Base-by-base conservation (phyloP, 2,329 filamentous ascomycete species). In the Trichoderma asperellum region DNA sequence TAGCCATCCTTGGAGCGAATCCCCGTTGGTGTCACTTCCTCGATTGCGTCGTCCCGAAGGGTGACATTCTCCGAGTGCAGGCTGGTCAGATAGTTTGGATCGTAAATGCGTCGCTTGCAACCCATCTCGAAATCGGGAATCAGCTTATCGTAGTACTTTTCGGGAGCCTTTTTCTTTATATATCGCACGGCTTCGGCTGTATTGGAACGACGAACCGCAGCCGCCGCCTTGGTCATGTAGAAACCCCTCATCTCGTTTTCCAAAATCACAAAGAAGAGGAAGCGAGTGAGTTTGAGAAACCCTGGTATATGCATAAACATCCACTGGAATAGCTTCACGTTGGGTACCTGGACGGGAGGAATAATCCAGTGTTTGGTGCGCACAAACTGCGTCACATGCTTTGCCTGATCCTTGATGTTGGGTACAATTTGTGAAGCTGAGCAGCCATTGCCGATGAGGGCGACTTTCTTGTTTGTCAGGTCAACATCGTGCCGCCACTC, bases 51-150 rank as follows among this genome's bases (percentile, higher is more conserved):
- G 0, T 86, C 84, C 0, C 85, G 87, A 63, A 82, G 59, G 1
- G 74, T 77, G 7, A 83, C 34, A 8, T 87, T 87, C 0, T 83
- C 77, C 4, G 84, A 77, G 47, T 88, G 80, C 47, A 91, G 77
- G 52, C 82, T 80, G 16, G 80, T 73, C 24, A 88, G 82, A 80
- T 89, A 91, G 1, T 81, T 81, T 2, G 83, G 81, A 70, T 90
- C 87, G 65, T 86, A 85, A 67, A 91, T 85, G 16, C 88, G 82
- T n/a, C 89, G 80, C 78, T 90, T 91, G 78, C 88, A 91, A 1
- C 88, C 88, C 16, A 90, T 77, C 56, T 84, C 82, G 68, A 89
- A 91, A 61, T 90, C 83, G 0, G 89, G 89, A 0, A 87, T 87
- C 43, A 91, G 75, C 7, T 89, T 81, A 35, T 88, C 84, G 71